These are phyloP conservation scores for Cadophora gregata DNA, from an alignment of 2,329 filamentous ascomycete species.

Conservation along the genomic window DNA sequence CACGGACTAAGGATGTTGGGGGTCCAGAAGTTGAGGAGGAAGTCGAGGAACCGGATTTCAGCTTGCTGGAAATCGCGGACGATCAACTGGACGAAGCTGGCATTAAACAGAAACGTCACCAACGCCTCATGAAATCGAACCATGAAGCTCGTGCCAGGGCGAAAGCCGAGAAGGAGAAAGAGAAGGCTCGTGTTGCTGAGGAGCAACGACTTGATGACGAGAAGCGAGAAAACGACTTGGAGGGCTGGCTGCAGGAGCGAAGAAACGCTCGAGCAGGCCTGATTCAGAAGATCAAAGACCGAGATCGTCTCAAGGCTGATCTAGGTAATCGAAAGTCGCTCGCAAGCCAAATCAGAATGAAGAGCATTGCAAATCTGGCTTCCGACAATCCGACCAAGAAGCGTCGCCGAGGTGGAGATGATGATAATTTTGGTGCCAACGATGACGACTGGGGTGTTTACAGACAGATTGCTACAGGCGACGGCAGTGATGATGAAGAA, in stretches of 20 bases:
- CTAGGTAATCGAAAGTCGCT: constrained; percentile 96
- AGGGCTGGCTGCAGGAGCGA: constrained; percentile 85
- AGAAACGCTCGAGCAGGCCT: constrained; percentile 72
- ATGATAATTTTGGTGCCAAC: constrained; percentile 95
- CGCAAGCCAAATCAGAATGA: constrained; percentile 97
- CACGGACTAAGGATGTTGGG: constrained; percentile 91
- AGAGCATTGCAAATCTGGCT: constrained; percentile 93
- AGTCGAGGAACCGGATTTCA: constrained; percentile 81
- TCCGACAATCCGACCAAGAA: constrained; percentile 87
- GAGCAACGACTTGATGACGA: constrained; percentile 85
- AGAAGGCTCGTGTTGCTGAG: constrained; percentile 83
- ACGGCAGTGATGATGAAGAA: constrained; percentile 84
- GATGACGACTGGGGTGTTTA: constrained; percentile 99
- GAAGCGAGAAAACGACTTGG: constrained; percentile 81
- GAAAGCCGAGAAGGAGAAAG: constrained; percentile 93
- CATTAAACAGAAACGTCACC: constrained; percentile 90
- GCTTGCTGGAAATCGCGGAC: constrained; percentile 86
- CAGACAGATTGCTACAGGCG: constrained; percentile 85
- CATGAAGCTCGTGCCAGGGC: constrained; percentile 92
- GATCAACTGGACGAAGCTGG: constrained; percentile 91
- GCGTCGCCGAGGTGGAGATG: constrained; percentile 83
- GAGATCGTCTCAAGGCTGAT: constrained; percentile 90
- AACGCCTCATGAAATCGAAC: constrained; percentile 91
- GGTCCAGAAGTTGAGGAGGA: constrained; percentile 80
- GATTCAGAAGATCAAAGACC: constrained; percentile 88